Percentiles rank a stretch among this genome's conserved stretches.
Conservation (phyloP, 208 protist genomes). For the Entamoeba moshkovskii region DNA sequence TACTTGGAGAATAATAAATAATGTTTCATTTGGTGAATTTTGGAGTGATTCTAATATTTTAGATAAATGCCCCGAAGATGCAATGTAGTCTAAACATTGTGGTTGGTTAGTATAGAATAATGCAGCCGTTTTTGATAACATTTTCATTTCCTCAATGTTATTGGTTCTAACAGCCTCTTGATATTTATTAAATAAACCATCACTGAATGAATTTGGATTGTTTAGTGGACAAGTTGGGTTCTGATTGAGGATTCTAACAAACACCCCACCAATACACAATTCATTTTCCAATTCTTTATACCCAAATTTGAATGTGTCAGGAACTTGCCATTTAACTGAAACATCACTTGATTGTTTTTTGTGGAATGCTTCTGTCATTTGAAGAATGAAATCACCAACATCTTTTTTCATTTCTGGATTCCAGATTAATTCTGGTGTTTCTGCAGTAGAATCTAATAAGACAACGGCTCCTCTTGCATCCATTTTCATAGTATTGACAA, state of each 20-base stretch:
- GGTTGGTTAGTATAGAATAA: background rate
- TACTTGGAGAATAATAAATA: background rate
- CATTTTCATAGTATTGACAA: background rate
- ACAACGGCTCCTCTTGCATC: background rate
- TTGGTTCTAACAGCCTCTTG: background rate
- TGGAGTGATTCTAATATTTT: background rate
- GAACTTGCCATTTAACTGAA: background rate
- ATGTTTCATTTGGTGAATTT: background rate
- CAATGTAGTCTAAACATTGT: background rate
- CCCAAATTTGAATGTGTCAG: background rate
- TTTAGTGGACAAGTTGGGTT: background rate
- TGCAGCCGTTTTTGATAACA: background rate
- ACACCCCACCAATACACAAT: background rate
- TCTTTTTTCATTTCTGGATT: background rate
- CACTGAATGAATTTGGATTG: background rate
- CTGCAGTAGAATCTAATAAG: background rate
- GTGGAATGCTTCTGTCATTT: background rate
- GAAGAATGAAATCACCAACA: background rate
- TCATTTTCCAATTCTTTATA: background rate
- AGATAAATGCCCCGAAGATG: background rate
- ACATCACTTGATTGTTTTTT: background rate
- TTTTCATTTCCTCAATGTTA: background rate
- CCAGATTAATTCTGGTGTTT: background rate
- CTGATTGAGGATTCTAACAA: background rate
- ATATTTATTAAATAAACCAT: background rate